Percentiles rank a stretch among this genome's conserved stretches.
Conservation (phyloP, 192 early-diverging fungal genomes). For the Dissophora ornata region DNA sequence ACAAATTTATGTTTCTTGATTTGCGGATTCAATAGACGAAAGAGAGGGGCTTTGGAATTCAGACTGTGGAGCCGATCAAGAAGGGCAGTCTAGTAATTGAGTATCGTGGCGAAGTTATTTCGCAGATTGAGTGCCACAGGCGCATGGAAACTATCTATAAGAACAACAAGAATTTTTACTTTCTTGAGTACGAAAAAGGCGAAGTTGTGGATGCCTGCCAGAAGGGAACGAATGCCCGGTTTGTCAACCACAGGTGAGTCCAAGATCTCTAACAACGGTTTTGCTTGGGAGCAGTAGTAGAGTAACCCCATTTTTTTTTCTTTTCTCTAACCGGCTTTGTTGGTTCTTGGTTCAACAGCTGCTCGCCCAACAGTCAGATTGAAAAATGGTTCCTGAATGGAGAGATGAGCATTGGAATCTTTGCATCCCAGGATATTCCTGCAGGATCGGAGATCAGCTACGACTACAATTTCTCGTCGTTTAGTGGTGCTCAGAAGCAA, state of each 20-base stretch:
- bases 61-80: slow-evolving; percentile 61
- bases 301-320: no score
- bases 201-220: slow-evolving; percentile 84
- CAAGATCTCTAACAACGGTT: no score
- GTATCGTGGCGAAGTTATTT: slow-evolving; percentile 88
- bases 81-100: slow-evolving; percentile 76
- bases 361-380: slow-evolving; percentile 89
- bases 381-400: slow-evolving; percentile 88
- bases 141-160: slow-evolving; percentile 79
- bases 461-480: slow-evolving; percentile 85
- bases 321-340: no score
- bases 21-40: slow-evolving; percentile 57
- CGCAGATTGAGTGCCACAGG: slow-evolving; percentile 69
- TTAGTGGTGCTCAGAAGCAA: slow-evolving; percentile 72
- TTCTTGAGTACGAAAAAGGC: slow-evolving; percentile 77
- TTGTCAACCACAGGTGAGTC: slow-evolving; percentile 86
- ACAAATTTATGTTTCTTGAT: neutral
- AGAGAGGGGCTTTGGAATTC: slow-evolving; percentile 78
- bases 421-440: slow-evolving; percentile 76
- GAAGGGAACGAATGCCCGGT: slow-evolving; percentile 85
- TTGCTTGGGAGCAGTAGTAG: no score
- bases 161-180: slow-evolving; percentile 77
- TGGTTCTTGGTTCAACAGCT: slow-evolving; percentile 47
- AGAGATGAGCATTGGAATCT: slow-evolving; percentile 80
- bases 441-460: slow-evolving; percentile 79